Base-by-base conservation (phyloP, 495 filamentous ascomycete genomes). In the Penicillium roqueforti region DNA sequence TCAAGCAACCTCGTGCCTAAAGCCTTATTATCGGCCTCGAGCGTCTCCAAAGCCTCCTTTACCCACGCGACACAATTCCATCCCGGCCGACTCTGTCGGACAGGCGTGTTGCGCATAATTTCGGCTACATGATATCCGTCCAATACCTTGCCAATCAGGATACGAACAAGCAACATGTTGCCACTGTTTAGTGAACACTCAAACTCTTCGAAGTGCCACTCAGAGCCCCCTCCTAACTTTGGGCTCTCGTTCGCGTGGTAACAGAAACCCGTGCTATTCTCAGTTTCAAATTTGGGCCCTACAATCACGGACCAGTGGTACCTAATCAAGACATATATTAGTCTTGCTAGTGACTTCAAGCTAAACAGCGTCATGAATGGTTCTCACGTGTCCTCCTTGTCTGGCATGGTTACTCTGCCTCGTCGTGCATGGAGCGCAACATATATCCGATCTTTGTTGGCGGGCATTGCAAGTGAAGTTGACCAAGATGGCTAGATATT, bases 51-150 rank as follows among this genome's bases (percentile, higher is more conserved):
- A 3, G 73, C 76, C 39, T 76, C 67, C 42, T 67, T 59, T 11
- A 76, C 68, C 77, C 73, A 80, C 10, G 25, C 26, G 0, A 70
- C 62, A 55, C 72, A 78, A 43, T 73, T 76, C 69, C 69, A 80
- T 11, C 59, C 66, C 13, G 42, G 37, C 31, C 69, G 44, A 26
- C 56, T 56, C 51, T 67, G 61, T 32, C 59, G 42, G 25, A 78
- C 60, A 32, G 72, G 68, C 6, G 62, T 66, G 11, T 50, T 62
- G 39, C 60, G 60, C 18, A 79, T 42, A 18, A 71, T 65, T 7
- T 63, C 50, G 5, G 63, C 47, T 29, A 72, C 45, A 5, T 60
- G 62, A 16, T 56, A 32, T 45, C 54, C 51, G 45, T 79, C 58
- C 39, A 54, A 52, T 23, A 79, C 60, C 55, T 80, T 79, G 20